These are phyloP conservation scores for Trypethelium eluteriae DNA, from an alignment of 495 filamentous ascomycete genomes.

Conservation along the genomic window DNA sequence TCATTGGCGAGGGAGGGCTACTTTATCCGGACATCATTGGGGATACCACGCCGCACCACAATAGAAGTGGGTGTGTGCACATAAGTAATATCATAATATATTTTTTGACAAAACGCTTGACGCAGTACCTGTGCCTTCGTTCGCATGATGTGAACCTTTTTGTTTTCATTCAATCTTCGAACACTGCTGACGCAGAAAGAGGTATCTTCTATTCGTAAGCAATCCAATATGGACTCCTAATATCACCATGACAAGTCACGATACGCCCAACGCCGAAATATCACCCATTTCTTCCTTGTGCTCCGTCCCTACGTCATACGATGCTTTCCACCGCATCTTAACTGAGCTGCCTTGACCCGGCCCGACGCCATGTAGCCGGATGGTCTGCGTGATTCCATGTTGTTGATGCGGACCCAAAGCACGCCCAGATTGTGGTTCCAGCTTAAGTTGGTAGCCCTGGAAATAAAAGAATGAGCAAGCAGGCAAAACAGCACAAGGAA, in stretches of 20 bases:
- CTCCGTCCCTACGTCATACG: conserved; percentile 63
- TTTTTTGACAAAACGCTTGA: neutral
- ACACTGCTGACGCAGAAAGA: neutral
- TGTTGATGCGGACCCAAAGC: conserved; percentile 63
- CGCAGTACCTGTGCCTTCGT: neutral
- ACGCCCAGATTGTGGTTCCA: conserved; percentile 76
- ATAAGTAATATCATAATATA: conserved; percentile 5
- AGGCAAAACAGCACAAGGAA: neutral
- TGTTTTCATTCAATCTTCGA: neutral
- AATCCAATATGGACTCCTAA: neutral
- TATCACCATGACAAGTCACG: conserved; percentile 56
- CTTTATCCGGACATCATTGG: neutral
- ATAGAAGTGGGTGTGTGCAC: neutral
- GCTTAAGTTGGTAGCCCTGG: conserved; percentile 69
- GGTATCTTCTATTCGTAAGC: neutral
- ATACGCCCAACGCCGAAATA: conserved; percentile 74
- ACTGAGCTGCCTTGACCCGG: conserved; percentile 63
- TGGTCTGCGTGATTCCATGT: conserved; percentile 74
- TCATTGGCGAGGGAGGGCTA: neutral
- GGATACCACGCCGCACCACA: neutral
- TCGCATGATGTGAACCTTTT: neutral
- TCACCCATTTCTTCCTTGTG: conserved; percentile 75
- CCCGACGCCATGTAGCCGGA: conserved; percentile 66
- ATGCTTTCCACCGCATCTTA: conserved; percentile 81
- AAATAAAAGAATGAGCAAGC: conserved; percentile 10